Base-by-base conservation (phyloP, 78 protist species). In the Emiliania huxleyi region DNA sequence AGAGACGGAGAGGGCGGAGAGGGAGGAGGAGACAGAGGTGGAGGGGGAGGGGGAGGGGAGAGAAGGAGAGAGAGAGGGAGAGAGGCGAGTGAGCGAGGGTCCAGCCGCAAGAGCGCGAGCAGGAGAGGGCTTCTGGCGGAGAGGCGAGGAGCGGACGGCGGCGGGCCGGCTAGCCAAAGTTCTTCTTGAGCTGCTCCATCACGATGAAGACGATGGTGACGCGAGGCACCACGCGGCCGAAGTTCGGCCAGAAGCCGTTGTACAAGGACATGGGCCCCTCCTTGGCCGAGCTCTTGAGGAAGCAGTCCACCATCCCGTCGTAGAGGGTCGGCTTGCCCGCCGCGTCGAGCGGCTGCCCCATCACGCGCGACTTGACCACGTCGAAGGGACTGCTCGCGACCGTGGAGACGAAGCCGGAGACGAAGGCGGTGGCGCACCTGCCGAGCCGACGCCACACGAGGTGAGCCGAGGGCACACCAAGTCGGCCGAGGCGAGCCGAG, bases 231-330 rank as follows among this genome's bases (percentile, higher is more conserved):
- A 89, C 49, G 25, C 92, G 92, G 43, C 84, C 92, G 19, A 55
- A 89, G 83, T 89, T 89, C 2, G 92, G 81, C 52, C 71, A 89
- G 92, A 89, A 89, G n/a, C 92, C 92, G 55, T 89, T 89, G 56
- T 69, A 89, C n/a, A 89, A 48, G 0, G 62, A 23, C 62, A 69
- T 69, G 4, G 22, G 12, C 6, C 92, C 92, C 48, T 89, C 92
- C 18, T 4, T n/a, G n/a, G 1, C 15, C 26, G 22, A 2, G 44
- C 43, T 4, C 43, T 89, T 89, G 92, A 40, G 33, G 75, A 89
- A 89, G 92, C 92, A 89, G 83, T 89, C 83, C 62, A 89, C 42
- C 92, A 89, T 89, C 52, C 84, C 81, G 22, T 19, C 2, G 83
- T 89, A 89, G 29, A 62, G 37, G 15, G 0, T 52, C 71, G 71